phyloP scores from a whole-genome alignment of 768 basidiomycete genomes.

The Auricularia sp. region DNA sequence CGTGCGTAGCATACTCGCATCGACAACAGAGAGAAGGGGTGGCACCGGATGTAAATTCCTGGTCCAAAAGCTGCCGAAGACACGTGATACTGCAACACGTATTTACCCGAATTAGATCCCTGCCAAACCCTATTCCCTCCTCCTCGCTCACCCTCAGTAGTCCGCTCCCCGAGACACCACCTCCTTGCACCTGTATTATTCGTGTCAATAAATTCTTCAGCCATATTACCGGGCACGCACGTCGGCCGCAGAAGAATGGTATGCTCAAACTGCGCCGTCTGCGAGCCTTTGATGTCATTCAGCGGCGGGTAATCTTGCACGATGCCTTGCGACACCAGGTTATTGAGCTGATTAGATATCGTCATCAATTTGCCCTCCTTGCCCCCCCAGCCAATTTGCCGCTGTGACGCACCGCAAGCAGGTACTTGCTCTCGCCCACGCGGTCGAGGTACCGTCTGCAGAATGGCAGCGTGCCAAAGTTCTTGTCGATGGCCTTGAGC shows the following conservation, averaged over 20 bases:
- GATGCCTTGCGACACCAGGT: constrained; percentile 79
- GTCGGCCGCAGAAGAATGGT: constrained; percentile 79
- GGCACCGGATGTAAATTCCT: not conserved
- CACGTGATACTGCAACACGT: not conserved
- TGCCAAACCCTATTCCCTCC: not conserved
- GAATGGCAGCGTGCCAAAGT: constrained; percentile 93
- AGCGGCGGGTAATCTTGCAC: constrained; percentile 91
- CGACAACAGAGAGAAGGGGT: too few species aligned
- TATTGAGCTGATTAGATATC: constrained; percentile 52
- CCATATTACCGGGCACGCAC: not conserved
- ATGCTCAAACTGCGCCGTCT: constrained; percentile 94
- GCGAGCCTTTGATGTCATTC: constrained; percentile 71
- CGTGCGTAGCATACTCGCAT: too few species aligned
- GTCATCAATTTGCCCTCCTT: too few species aligned
- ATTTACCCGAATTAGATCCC: not conserved
- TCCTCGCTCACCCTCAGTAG: constrained; percentile 33
- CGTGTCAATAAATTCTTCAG: not conserved
- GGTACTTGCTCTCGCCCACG: constrained; percentile 83
- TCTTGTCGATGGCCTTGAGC: constrained; percentile 77
- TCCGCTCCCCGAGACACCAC: constrained; percentile 79
- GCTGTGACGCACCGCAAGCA: constrained; percentile 60
- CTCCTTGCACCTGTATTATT: constrained; percentile 45
- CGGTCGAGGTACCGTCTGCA: constrained; percentile 94
- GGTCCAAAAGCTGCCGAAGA: not conserved
- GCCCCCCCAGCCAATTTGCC: not conserved